These are phyloP conservation scores for Pestalotiopsis sp. DNA, from an alignment of 2,329 filamentous ascomycete species.

Conservation along the genomic window DNA sequence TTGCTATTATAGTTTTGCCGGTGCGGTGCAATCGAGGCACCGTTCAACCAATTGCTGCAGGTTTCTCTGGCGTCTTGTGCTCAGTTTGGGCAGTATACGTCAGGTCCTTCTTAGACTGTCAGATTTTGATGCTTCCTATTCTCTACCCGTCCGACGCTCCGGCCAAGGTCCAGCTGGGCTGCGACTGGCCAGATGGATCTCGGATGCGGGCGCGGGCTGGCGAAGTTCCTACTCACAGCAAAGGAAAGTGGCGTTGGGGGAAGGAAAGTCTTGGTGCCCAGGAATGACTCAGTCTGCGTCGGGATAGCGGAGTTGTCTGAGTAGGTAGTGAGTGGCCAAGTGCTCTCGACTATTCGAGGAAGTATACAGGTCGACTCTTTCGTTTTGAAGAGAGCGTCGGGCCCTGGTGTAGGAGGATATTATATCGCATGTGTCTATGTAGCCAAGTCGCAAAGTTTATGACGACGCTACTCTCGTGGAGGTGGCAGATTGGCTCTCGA, in stretches of 20 bases:
- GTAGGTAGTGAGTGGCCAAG: neutral
- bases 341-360: neutral
- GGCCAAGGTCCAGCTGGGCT: neutral
- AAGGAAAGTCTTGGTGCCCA: neutral
- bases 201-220: neutral
- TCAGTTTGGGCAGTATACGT: neutral
- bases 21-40: neutral
- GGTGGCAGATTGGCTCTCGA: neutral
- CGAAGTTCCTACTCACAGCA: neutral
- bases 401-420: too few species aligned
- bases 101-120: neutral
- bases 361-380: neutral
- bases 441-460: conserved; percentile 22
- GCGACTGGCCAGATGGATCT: neutral
- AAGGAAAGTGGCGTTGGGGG: neutral
- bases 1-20: conserved; percentile 7
- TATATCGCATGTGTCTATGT: conserved; percentile 3
- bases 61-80: neutral
- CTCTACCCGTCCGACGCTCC: neutral
- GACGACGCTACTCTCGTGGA: conserved; percentile 17
- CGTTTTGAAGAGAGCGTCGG: neutral
- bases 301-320: neutral
- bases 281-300: neutral
- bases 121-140: neutral
- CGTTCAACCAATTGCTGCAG: neutral